Base-by-base conservation (phyloP, 257 asterid species). In the Forsythia viridissima region DNA sequence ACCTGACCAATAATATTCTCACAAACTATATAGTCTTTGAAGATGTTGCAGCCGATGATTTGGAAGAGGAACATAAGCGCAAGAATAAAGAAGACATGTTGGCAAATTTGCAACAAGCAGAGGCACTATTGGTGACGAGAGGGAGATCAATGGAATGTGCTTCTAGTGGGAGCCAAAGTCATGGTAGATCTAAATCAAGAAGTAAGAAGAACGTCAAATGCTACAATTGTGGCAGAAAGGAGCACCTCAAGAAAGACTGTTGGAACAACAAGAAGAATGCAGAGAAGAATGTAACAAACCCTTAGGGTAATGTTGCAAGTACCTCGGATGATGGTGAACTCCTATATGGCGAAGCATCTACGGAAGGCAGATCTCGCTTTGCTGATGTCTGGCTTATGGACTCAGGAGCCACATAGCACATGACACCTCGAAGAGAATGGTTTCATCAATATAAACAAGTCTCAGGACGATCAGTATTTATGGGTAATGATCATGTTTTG, bases 391-490 rank as follows among this genome's bases (percentile, higher is more conserved):
- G 21, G 15, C 65, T 44, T 20, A 34, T 76, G 9, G 66, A 76
- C 36, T 43, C 38, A 11, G 51, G 38, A 36, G 68, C 74, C 3
- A 76, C 72, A 4, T 76, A 41, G 30, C 79, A 63, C 9, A 76
- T 76, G 72, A 63, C 42, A 5, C 30, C 74, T 36, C 61, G 61
- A 4, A 71, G 10, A 42, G 76, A 78, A 71, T 78, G 77, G 77
- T 71, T 78, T 20, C 30, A 36, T 46, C 15, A 73, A 11, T 46
- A 20, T 24, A 39, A 46, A 46, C 66, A 46, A 8, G 10, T 44
- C 74, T 66, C 48, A 13, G 52, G 68, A 34, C 67, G 20, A 52
- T 78, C 2, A 51, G 65, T 71, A 18, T 68, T 13, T 43, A 42
- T 41, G 24, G 73, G 24, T 8, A 41, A 66, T 43, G 74, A 66